Conservation (phyloP, 2,329 filamentous ascomycete species). For the Westerdykella sp. region DNA sequence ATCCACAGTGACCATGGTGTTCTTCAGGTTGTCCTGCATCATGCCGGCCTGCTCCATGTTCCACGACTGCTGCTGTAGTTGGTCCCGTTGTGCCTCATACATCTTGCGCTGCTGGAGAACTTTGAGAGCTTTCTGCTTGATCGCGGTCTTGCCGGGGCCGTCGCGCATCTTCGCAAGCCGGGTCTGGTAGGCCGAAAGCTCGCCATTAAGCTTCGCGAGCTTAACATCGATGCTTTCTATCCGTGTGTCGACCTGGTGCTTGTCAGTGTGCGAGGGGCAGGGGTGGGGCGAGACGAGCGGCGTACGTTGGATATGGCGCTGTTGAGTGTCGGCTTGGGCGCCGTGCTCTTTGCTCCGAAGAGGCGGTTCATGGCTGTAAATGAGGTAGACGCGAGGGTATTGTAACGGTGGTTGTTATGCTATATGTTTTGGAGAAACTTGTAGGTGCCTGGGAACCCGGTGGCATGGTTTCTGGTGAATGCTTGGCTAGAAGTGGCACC, state of each 20-base stretch:
- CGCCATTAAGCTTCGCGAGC: constrained; percentile 83
- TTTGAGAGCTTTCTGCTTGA: constrained; percentile 92
- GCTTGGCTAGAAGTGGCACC: not conserved
- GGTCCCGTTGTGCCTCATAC: constrained; percentile 89
- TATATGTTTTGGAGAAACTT: not conserved
- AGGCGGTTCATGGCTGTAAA: constrained; percentile 78
- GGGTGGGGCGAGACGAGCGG: constrained; percentile 5
- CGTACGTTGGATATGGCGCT: constrained; percentile 73
- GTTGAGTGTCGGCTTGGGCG: constrained; percentile 83
- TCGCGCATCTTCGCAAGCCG: constrained; percentile 91
- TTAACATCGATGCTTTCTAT: constrained; percentile 90
- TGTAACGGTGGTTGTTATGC: not conserved
- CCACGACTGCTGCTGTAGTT: constrained; percentile 91
- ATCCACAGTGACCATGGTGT: constrained; percentile 97
- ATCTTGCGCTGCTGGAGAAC: constrained; percentile 88
- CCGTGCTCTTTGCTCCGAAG: constrained; percentile 81
- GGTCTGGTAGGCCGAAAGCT: constrained; percentile 79
- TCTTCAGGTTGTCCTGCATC: constrained; percentile 98
- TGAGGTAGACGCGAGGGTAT: not conserved
- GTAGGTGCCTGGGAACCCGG: not conserved
- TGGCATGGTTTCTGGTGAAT: not conserved
- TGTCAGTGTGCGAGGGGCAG: constrained; percentile 12
- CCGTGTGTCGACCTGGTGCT: constrained; percentile 64
- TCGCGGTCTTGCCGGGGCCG: constrained; percentile 83
- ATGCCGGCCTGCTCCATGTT: constrained; percentile 98